Percentiles rank a stretch among this genome's conserved stretches.
Conservation (phyloP, 2,329 filamentous ascomycete species). For the Neonectria sp. region DNA sequence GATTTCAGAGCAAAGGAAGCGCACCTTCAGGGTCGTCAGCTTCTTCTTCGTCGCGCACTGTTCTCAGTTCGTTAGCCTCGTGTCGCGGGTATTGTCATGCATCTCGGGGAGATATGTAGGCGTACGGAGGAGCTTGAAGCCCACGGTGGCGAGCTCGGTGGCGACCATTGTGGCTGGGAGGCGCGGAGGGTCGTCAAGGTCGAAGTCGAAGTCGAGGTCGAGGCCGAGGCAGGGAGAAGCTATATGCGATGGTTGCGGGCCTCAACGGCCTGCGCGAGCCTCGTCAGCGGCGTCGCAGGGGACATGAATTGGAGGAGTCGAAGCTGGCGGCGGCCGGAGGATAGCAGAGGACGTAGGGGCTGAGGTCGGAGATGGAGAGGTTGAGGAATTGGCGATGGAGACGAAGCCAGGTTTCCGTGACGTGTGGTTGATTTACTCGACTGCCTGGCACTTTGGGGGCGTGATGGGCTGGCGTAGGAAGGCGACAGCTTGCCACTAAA, state of each 20-base stretch:
- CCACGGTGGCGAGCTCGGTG: constrained; percentile 47
- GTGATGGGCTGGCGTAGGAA: constrained; percentile 4
- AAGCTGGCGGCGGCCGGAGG: not conserved
- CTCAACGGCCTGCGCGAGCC: constrained; percentile 44
- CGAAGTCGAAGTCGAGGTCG: constrained; percentile 1
- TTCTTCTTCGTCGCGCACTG: constrained; percentile 51
- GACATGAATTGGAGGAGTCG: constrained; percentile 39
- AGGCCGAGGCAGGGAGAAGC: constrained; percentile 1
- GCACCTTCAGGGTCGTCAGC: constrained; percentile 55
- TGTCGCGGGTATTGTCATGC: constrained; percentile 19
- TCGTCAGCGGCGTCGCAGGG: constrained; percentile 42
- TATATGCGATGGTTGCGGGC: constrained; percentile 32
- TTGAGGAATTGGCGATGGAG: not conserved
- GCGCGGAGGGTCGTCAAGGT: constrained; percentile 6
- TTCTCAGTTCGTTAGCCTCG: constrained; percentile 41
- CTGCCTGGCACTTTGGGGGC: not conserved
- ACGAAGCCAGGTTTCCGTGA: constrained; percentile 6
- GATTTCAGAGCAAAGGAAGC: constrained; percentile 12
- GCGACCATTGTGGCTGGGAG: constrained; percentile 40
- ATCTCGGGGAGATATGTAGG: constrained; percentile 23
- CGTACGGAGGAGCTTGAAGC: constrained; percentile 53
- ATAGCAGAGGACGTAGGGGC: not conserved
- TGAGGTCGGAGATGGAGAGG: not conserved
- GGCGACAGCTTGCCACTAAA: constrained; percentile 43
- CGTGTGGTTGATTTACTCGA: constrained; percentile 24